Evolutionary conservation across 257 asterid species (phyloP), one percentile per base, ranked within the genome.

Genomic region (Eucommia ulmoides): DNA sequence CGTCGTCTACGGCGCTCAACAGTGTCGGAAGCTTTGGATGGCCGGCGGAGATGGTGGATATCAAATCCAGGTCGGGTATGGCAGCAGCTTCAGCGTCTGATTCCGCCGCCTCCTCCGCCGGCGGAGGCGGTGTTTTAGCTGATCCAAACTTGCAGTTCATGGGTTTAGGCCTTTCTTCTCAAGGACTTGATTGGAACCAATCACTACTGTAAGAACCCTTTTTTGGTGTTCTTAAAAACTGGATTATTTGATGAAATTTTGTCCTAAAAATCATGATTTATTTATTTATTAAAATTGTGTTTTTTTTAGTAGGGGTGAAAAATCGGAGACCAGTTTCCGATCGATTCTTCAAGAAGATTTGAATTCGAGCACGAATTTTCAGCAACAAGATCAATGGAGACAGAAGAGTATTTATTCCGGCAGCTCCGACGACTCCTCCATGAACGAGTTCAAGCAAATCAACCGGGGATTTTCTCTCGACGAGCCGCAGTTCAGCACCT

Each of bases 101-200:
- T 2, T 52, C 69, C 12, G 12, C 8, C 38, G 7, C 38, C 38
- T 29, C 38, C 62, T 59, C 73, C 19, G 60, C 64, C 52, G 53
- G 58, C 65, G 18, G 62, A 66, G 11, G 1, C 1, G 74, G 48
- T 9, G 29, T 56, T 41, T 61, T 75, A 4, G 38, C 65, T 0
- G 67, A 69, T 58, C 76, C 76, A 22, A 67, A 63, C 52, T 66
- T 81, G 64, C 95, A 81, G 21, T 60, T 84, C 49, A 76, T 79
- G 89, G 95, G 80, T 0, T 71, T 84, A 63, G 89, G 87, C 56
- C 75, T 81, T 33, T 70, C 87, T 20, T 74, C 93, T 26, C 93
- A 68, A 35, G 59, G 68, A 72, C 49, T 84, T 67, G 86, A 84
- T 49, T 84, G 95, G 95, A 74, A 79, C 54, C 84, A 60, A 50